Evolutionary conservation across 768 basidiomycete species (phyloP), one percentile per base, ranked within the genome.

Genomic region (Lyophyllum semitale): DNA sequence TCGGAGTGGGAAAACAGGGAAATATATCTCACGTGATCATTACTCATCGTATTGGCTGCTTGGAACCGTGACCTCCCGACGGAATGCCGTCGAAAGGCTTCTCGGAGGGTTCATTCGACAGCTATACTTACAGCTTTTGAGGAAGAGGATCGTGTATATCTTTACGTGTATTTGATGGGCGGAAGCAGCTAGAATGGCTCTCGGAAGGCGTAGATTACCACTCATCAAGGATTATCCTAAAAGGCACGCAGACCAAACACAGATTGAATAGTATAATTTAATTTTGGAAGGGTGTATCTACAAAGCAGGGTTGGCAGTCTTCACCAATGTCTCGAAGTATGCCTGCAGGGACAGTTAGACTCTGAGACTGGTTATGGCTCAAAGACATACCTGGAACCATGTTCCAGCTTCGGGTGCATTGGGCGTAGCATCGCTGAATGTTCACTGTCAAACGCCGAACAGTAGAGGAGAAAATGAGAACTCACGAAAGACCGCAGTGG

Each of bases 331-430:
- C 66, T 74, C 67, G 69, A 87, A 87, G 74, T 81, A 87, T n/a
- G 76, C 71, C 74, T 73, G 27, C 23, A 27, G 49, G 25, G 32
- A 54, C 12, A 51, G 44, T 8, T 35, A 41, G 22, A 41, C 7
- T 23, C 9, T 23, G n/a, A 38, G 11, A 15, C 37, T 38, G 37
- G 12, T 23, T 13, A 35, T 1, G 8, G 18, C 35, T n/a, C 20
- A 7, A 20, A 33, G 48, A 55, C 65, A 1, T 41, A 67, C 71
- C 70, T 87, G 83, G 84, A 85, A 85, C 84, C 85, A 87, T 40
- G 80, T 77, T 29, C 84, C 84, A 46, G 84, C 84, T 66, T 85
- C 82, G 29, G 84, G 84, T 11, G 84, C 81, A 47, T 81, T 81
- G 56, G 76, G 72, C 38, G 69, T 66, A 48, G 84, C 82, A 65